phyloP scores from a whole-genome alignment of 306 rosid genomes.

The Trifolium pratense region DNA sequence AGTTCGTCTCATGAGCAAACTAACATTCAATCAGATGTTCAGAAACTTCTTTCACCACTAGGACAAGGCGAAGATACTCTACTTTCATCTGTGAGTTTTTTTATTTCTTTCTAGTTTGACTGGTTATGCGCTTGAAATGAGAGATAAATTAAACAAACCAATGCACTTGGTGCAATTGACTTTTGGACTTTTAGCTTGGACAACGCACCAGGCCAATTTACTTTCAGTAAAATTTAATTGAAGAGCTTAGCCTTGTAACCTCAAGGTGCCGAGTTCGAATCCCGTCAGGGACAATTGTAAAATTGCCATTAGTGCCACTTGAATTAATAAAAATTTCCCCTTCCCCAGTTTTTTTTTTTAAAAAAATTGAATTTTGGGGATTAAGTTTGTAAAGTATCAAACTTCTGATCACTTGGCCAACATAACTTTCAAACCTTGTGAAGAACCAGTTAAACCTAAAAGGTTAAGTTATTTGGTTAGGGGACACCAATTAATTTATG shows the following conservation, averaged over 20 bases:
- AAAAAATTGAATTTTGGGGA: not conserved
- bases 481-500: constrained; percentile 14
- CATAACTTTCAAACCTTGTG: constrained; percentile 8
- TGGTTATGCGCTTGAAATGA: constrained; percentile 32
- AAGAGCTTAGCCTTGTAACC: too few species aligned
- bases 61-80: constrained; percentile 71
- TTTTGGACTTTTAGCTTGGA: constrained; percentile 32
- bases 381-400: constrained; percentile 17
- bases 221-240: constrained; percentile 7
- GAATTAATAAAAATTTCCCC: too few species aligned
- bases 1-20: constrained; percentile 61
- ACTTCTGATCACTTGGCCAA: constrained; percentile 27
- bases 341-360: too few species aligned
- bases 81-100: constrained; percentile 75
- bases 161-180: constrained; percentile 18
- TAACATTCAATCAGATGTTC: constrained; percentile 83
- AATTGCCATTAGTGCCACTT: too few species aligned
- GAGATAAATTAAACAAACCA: constrained; percentile 23
- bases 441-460: constrained; percentile 25
- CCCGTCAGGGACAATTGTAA: too few species aligned
- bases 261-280: too few species aligned
- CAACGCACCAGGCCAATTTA: not conserved
- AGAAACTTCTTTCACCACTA: constrained; percentile 77
- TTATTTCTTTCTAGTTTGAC: constrained; percentile 4
- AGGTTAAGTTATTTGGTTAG: constrained; percentile 34